These are phyloP conservation scores for Cucumis variabilis DNA, from an alignment of 331 rosid genomes.

Conservation along the genomic window DNA sequence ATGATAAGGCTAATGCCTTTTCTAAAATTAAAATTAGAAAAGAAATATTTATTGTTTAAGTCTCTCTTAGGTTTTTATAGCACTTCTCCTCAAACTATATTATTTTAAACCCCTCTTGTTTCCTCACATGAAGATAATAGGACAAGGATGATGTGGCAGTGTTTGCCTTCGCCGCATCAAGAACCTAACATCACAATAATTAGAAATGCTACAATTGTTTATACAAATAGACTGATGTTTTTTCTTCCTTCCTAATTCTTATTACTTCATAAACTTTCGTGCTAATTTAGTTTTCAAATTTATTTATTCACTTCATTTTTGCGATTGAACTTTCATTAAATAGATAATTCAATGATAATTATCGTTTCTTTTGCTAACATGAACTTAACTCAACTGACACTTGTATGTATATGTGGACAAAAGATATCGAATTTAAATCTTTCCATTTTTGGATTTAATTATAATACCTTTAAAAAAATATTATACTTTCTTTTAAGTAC, in stretches of 20 bases:
- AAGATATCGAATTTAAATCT: no score
- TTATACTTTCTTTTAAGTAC: no score
- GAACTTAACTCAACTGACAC: no score
- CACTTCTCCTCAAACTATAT: background rate
- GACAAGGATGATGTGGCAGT: background rate
- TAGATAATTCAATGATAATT: no score
- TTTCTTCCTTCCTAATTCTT: background rate
- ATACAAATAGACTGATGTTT: rapidly evolving
- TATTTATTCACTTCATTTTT: no score
- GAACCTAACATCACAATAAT: background rate
- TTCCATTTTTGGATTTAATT: no score
- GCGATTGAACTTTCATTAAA: no score
- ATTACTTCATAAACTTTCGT: background rate
- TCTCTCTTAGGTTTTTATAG: background rate
- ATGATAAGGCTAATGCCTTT: slow-evolving; percentile 19
- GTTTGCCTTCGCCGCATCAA: background rate
- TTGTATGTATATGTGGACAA: no score
- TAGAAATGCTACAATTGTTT: background rate
- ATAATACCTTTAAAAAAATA: no score
- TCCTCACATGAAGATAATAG: background rate
- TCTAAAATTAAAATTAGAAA: background rate
- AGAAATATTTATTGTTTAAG: background rate
- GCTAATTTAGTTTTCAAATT: background rate
- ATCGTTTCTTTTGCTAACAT: no score
- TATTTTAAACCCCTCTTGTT: background rate